Conservation (phyloP, 2,329 filamentous ascomycete genomes). For the Kalaharituber pfeilii region DNA sequence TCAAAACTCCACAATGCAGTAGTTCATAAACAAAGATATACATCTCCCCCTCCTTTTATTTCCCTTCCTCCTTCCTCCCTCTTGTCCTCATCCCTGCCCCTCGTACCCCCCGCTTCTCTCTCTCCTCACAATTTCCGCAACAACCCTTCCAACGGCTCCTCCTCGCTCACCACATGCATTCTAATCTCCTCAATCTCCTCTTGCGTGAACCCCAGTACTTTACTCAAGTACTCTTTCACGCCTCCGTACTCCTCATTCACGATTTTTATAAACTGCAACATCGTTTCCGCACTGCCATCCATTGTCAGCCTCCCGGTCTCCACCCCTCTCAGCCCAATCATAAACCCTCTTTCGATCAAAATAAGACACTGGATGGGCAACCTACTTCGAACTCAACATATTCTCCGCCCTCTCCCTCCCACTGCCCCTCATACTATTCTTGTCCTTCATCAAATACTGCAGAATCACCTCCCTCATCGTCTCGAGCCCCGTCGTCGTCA, state of each 20-base stretch:
- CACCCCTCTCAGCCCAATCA: background rate
- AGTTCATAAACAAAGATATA: no score
- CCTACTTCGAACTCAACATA: constrained; percentile 30
- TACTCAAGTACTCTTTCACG: constrained; percentile 44
- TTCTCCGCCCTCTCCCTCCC: constrained; percentile 33
- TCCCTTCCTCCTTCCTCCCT: no score
- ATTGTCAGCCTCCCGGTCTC: background rate
- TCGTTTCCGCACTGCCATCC: background rate
- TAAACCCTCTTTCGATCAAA: background rate
- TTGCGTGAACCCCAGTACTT: constrained; percentile 40
- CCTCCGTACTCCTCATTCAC: constrained; percentile 44
- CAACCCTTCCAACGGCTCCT: no score
- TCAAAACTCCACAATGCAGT: no score
- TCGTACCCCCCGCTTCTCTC: no score
- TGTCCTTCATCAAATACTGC: constrained; percentile 34
- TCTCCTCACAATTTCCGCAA: no score
- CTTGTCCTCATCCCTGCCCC: no score
- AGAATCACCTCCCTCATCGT: constrained; percentile 37
- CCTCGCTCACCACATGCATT: constrained; percentile 32
- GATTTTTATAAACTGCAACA: constrained; percentile 29
- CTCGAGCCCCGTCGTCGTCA: constrained; percentile 46
- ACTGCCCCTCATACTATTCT: constrained; percentile 34
- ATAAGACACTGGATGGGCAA: constrained; percentile 17
- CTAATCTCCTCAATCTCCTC: constrained; percentile 38
- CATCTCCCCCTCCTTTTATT: no score